Evolutionary conservation across 495 filamentous ascomycete genomes (phyloP).

Genomic region (Lineolata rhizophorae): DNA sequence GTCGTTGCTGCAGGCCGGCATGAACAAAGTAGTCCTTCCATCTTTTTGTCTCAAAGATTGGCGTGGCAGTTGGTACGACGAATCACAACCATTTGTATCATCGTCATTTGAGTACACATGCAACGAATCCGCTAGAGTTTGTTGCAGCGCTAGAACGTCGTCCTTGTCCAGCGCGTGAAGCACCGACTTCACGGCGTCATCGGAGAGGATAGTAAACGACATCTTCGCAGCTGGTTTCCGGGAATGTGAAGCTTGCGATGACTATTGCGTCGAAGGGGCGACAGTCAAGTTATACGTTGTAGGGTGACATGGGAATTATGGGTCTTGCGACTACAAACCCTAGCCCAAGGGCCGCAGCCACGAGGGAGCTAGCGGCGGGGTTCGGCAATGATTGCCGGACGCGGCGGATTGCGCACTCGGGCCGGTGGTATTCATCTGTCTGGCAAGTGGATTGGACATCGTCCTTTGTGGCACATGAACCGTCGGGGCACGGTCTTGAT

Average conservation of each 20-base stretch:
- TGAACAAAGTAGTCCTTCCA: constrained; percentile 72
- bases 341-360: too few species aligned
- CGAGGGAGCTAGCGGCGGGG: too few species aligned
- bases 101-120: constrained; percentile 59
- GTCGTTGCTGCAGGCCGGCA: constrained; percentile 50
- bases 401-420: too few species aligned
- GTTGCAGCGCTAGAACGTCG: constrained; percentile 43
- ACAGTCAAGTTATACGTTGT: too few species aligned
- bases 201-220: constrained; percentile 58
- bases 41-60: constrained; percentile 44
- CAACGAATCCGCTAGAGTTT: constrained; percentile 47
- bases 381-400: too few species aligned
- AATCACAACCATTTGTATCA: constrained; percentile 25
- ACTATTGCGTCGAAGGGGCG: too few species aligned
- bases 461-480: too few species aligned
- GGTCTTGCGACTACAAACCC: too few species aligned
- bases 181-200: constrained; percentile 42
- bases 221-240: constrained; percentile 24
- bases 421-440: too few species aligned
- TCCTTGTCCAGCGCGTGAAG: constrained; percentile 48
- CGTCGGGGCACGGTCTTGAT: too few species aligned
- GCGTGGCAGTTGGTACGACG: constrained; percentile 54
- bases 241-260: background rate
- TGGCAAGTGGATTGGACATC: too few species aligned
- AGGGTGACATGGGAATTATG: too few species aligned